These are phyloP conservation scores for Pezicula rhizophila DNA, from an alignment of 2,329 filamentous ascomycete genomes.

Conservation along the genomic window DNA sequence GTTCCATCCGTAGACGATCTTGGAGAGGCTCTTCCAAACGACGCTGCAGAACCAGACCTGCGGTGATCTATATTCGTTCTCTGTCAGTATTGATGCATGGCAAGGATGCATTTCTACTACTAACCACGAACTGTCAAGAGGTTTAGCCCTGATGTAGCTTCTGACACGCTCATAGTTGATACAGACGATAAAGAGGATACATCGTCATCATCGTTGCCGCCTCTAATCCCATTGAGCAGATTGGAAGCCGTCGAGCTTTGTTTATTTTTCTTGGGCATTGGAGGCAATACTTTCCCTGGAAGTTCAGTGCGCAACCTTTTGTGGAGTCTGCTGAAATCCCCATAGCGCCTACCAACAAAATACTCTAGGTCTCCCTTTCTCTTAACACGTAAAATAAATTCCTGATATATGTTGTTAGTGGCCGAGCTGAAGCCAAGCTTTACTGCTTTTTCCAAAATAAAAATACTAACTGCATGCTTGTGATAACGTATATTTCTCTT, in stretches of 20 bases:
- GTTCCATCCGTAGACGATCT: constrained; percentile 39
- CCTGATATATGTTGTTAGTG: constrained; percentile 39
- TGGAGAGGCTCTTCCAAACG: constrained; percentile 31
- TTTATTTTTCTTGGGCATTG: constrained; percentile 89
- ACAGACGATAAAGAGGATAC: constrained; percentile 64
- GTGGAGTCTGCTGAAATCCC: constrained; percentile 77
- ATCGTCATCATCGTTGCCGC: constrained; percentile 63
- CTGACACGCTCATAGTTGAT: constrained; percentile 20
- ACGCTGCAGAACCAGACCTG: constrained; percentile 7
- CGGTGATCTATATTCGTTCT: constrained; percentile 8
- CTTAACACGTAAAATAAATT: constrained; percentile 86
- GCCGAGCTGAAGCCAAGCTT: neutral
- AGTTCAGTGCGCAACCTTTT: constrained; percentile 76
- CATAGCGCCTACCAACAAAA: constrained; percentile 80
- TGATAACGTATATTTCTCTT: constrained; percentile 87
- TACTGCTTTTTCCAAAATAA: no score
- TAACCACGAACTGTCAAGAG: constrained; percentile 38
- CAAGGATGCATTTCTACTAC: constrained; percentile 11
- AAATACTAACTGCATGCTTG: constrained; percentile 65
- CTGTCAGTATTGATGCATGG: constrained; percentile 2
- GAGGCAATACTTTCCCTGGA: constrained; percentile 82
- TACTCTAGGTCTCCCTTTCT: constrained; percentile 67
- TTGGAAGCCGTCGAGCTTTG: constrained; percentile 60
- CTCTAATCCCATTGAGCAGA: constrained; percentile 45
- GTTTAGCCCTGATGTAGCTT: constrained; percentile 15